Evolutionary conservation across 768 basidiomycete genomes (phyloP).

Genomic region (Boletellus ananiceps): DNA sequence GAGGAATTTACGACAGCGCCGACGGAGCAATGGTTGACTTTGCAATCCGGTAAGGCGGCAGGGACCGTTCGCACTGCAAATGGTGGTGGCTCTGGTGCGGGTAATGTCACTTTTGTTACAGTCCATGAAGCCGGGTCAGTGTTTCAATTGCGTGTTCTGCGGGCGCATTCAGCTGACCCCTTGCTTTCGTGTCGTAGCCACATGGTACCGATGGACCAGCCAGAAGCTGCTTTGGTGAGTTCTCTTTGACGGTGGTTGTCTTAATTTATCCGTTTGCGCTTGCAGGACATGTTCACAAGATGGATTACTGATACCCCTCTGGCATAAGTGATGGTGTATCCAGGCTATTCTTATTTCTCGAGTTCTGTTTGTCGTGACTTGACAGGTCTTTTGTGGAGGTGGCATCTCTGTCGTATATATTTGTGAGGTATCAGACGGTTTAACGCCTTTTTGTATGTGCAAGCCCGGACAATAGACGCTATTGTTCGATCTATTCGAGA

Average conservation of each 20-base stretch:
- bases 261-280: background rate
- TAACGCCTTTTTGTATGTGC: background rate
- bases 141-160: background rate
- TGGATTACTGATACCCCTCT: constrained; percentile 57
- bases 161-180: constrained; percentile 1
- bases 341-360: background rate
- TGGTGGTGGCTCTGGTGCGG: constrained; percentile 57
- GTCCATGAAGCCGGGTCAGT: constrained; percentile 78
- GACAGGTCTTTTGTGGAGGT: too few relatives aligned
- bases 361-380: background rate
- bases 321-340: constrained; percentile 9
- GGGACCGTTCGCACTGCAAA: constrained; percentile 73
- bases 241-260: background rate
- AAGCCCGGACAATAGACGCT: too few relatives aligned
- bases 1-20: constrained; percentile 51
- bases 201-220: constrained; percentile 90
- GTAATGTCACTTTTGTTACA: constrained; percentile 81
- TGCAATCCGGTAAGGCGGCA: constrained; percentile 47
- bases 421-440: too few relatives aligned
- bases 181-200: constrained; percentile 45
- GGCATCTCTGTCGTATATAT: background rate
- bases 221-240: constrained; percentile 75
- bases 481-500: too few relatives aligned
- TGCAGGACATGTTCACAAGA: constrained; percentile 54
- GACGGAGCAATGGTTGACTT: constrained; percentile 53